Conservation (phyloP, 2,329 filamentous ascomycete species). For the Nannizziopsis barbatae region DNA sequence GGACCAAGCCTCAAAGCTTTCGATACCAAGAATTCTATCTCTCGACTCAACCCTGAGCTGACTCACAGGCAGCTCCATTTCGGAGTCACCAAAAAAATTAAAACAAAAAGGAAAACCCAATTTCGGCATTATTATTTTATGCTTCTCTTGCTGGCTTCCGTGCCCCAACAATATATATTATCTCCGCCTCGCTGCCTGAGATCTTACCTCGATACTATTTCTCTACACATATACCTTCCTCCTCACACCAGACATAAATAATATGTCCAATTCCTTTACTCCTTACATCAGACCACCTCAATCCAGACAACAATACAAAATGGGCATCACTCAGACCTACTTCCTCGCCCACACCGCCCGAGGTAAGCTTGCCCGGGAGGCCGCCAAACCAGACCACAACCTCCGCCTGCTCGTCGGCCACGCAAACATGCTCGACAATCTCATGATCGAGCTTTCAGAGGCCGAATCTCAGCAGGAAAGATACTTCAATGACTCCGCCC, state of each 20-base stretch:
- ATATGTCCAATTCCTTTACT: not conserved
- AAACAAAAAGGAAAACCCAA: not conserved
- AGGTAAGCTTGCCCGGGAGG: slow-evolving; percentile 88
- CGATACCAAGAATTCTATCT: not conserved
- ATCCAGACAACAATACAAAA: slow-evolving; percentile 57
- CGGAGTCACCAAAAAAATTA: not conserved
- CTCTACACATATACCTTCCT: not conserved
- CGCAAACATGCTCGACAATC: slow-evolving; percentile 90
- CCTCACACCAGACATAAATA: too few relatives aligned
- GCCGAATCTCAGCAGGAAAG: slow-evolving; percentile 91
- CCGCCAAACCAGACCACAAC: slow-evolving; percentile 82
- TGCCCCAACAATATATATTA: not conserved
- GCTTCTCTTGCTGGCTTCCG: not conserved
- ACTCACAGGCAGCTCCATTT: slow-evolving; percentile 7
- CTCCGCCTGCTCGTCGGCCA: slow-evolving; percentile 91
- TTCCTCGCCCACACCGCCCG: slow-evolving; percentile 94
- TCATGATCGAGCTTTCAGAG: slow-evolving; percentile 86
- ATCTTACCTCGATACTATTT: not conserved
- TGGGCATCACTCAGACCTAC: slow-evolving; percentile 98
- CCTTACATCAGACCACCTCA: slow-evolving; percentile 22
- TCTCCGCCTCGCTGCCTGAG: not conserved
- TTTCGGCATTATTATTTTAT: not conserved
- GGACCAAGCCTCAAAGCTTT: not conserved
- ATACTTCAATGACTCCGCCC: slow-evolving; percentile 95
- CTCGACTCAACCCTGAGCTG: not conserved